Percentiles rank a stretch among this genome's conserved stretches.
Conservation (phyloP, 1,284 basidiomycete species). For the Austroboletus olivaceoglutinosus region DNA sequence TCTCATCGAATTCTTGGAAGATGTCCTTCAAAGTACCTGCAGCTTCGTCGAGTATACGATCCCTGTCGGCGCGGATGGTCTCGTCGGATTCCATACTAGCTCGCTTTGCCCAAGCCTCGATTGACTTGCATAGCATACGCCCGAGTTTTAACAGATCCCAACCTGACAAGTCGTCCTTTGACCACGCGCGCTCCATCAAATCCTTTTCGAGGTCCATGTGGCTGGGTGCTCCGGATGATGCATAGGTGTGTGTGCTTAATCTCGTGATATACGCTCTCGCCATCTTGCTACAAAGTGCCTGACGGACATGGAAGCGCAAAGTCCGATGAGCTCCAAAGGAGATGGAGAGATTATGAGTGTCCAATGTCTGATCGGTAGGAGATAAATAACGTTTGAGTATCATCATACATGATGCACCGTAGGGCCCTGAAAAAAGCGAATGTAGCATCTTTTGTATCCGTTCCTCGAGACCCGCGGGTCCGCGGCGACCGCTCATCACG, state of each 20-base stretch:
- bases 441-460: conserved; percentile 55
- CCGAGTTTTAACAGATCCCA: conserved; percentile 67
- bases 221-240: conserved; percentile 56
- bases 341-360: conserved; percentile 24
- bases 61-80: conserved; percentile 35
- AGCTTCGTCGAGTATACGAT: conserved; percentile 64
- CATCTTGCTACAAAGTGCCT: conserved; percentile 56
- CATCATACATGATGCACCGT: conserved; percentile 59
- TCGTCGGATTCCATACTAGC: conserved; percentile 25
- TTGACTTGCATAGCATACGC: conserved; percentile 48
- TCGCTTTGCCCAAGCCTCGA: conserved; percentile 55
- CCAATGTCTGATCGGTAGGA: conserved; percentile 21
- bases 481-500: conserved; percentile 39
- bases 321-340: conserved; percentile 66
- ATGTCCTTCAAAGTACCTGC: conserved; percentile 68
- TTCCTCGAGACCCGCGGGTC: conserved; percentile 48
- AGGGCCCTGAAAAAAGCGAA: conserved; percentile 60
- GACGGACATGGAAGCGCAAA: conserved; percentile 61
- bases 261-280: conserved; percentile 62
- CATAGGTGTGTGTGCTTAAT: conserved; percentile 51
- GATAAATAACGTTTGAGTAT: conserved; percentile 54
- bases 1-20: conserved; percentile 65
- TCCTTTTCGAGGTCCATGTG: conserved; percentile 57
- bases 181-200: conserved; percentile 69
- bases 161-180: conserved; percentile 55